Percentiles rank a stretch among this genome's conserved stretches.
These are phyloP conservation scores for Salix dunnii DNA, from an alignment of 345 rosid genomes.

Conservation along the genomic window DNA sequence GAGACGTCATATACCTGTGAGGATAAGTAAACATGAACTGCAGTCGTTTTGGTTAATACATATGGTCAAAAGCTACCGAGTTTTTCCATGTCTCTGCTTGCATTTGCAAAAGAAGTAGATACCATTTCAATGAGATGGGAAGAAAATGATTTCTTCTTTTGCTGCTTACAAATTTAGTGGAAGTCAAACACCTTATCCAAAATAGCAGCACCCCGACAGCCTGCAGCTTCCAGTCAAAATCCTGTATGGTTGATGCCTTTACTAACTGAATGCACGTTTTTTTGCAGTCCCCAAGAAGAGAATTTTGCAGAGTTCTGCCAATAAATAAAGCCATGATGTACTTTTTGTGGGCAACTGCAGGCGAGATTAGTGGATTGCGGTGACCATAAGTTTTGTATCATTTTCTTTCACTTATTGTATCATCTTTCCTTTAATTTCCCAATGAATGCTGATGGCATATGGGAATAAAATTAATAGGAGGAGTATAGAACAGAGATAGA, in stretches of 20 bases:
- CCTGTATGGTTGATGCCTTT: not conserved
- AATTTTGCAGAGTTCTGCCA: constrained; percentile 75
- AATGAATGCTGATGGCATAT: not conserved
- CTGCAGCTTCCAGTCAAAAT: not conserved
- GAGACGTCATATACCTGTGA: no score
- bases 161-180: no score
- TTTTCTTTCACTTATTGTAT: not conserved
- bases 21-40: no score
- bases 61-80: no score
- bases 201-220: no score
- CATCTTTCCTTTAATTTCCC: not conserved
- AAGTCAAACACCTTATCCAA: no score
- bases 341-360: constrained; percentile 61
- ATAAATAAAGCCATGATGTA: constrained; percentile 50
- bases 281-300: constrained; percentile 77
- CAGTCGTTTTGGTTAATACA: no score
- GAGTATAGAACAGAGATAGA: constrained; percentile 6
- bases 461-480: constrained; percentile 5
- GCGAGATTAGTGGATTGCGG: constrained; percentile 55
- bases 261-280: no score
- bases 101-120: no score
- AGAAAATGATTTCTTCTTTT: no score
- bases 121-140: no score
- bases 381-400: not conserved
- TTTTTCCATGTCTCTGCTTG: no score